Base-by-base conservation (phyloP, 2,329 filamentous ascomycete species). In the Diplodia corticola region DNA sequence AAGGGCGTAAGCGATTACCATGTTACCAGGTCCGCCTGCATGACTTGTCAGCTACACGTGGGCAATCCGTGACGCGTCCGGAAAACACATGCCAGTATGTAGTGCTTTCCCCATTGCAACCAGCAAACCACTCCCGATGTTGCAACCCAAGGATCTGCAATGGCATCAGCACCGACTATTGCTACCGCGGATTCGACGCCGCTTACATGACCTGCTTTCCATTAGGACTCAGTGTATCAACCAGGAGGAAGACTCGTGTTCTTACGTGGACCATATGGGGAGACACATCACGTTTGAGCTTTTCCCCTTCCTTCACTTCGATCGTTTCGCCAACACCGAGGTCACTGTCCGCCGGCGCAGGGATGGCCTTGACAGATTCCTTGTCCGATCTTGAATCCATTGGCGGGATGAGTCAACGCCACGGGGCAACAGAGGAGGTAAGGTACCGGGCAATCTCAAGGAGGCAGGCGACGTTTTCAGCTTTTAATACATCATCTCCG, bases 71-170 rank as follows among this genome's bases (percentile, higher is more conserved):
- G 2, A n/a, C 2, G 9, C 17, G 0, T 20, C 40, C 40, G 10
- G 40, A 10, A 17, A 20, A 9, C 20, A 33, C 28, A 1, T 12
- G 20, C 50, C 50, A 6, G 26, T 53, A 3, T 53, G 28, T 4
- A 76, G 64, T 13, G 68, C 69, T 22, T 71, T 67, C 15, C 74
- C 74, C 5, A 72, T 74, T 24, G 71, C 71, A 61, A 76, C 72
- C 65, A 76, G 74, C 20, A 76, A 68, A 64, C 74, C 74, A 44
- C 71, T 72, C 33, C 74, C 74, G 54, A 76, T 76, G 30, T 73
- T 73, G 5, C 72, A 71, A 51, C 75, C 74, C 15, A 73, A 60
- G 0, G 71, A 69, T 53, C 50, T 53, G 22, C 4, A 50, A 17
- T 3, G 13, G n/a, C 0, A n/a, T 50, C 26, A 17, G 15, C 24